phyloP scores from a whole-genome alignment of 192 early-diverging fungal genomes.

The Coemansia sp. region DNA sequence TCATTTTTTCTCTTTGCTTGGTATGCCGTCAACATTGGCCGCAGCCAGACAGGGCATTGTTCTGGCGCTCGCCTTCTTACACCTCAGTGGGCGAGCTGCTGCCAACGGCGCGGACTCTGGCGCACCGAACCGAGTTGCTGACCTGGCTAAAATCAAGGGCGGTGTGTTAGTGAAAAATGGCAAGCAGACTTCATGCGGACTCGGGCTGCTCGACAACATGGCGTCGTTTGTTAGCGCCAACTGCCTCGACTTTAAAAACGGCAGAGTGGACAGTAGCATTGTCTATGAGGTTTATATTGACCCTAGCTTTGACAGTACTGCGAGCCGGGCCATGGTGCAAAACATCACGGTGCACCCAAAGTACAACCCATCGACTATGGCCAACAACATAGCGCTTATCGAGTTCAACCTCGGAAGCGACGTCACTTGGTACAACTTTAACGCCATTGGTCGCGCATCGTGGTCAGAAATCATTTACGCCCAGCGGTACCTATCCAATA shows the following conservation, averaged over 20 bases:
- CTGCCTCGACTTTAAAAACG: slow-evolving; percentile 18
- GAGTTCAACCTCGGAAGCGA: slow-evolving; percentile 13
- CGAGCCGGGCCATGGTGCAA: neutral
- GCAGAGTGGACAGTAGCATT: slow-evolving; percentile 1
- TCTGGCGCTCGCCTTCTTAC: neutral
- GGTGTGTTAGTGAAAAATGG: slow-evolving; percentile 20
- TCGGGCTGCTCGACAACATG: slow-evolving; percentile 26
- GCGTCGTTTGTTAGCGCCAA: slow-evolving; percentile 26
- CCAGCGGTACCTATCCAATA: slow-evolving; percentile 10
- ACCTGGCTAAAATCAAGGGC: slow-evolving; percentile 11
- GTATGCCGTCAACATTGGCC: neutral
- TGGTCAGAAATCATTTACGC: slow-evolving; percentile 21
- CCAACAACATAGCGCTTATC: slow-evolving; percentile 35
- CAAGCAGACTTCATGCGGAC: slow-evolving; percentile 17
- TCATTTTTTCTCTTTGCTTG: neutral
- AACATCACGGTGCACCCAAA: slow-evolving; percentile 26
- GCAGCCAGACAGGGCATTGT: slow-evolving; percentile 3
- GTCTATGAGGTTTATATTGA: slow-evolving; percentile 17
- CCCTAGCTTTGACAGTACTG: neutral
- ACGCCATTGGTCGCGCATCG: neutral
- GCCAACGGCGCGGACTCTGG: neutral
- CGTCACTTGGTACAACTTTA: slow-evolving; percentile 19
- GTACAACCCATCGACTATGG: slow-evolving; percentile 15
- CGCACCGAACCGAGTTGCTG: neutral
- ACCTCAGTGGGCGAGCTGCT: neutral